A percentile compares a stretch with the other conserved stretches of the same genome.
These are phyloP conservation scores for Lenwebbia sp. DNA, from an alignment of 345 rosid species.

Conservation along the genomic window DNA sequence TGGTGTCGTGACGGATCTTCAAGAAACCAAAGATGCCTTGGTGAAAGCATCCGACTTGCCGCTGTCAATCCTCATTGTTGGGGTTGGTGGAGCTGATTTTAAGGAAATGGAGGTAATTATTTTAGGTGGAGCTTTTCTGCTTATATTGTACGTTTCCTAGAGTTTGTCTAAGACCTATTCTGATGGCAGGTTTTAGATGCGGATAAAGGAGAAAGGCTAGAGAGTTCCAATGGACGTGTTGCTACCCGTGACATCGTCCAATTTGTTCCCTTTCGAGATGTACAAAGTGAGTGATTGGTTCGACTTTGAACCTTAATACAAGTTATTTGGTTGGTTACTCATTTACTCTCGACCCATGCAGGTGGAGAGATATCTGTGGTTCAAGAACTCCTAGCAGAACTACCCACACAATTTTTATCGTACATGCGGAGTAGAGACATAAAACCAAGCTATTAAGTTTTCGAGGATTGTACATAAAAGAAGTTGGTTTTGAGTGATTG, in stretches of 20 bases:
- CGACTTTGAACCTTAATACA: not conserved
- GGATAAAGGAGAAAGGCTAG: conserved; percentile 82
- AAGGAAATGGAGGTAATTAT: conserved; percentile 92
- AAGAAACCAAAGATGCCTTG: conserved; percentile 85
- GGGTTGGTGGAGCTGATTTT: conserved; percentile 98
- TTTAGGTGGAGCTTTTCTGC: not conserved
- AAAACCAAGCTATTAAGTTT: conserved; percentile 21
- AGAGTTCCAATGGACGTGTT: conserved; percentile 71
- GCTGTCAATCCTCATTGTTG: conserved; percentile 79
- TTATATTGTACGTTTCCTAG: not conserved
- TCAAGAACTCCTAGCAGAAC: conserved; percentile 74
- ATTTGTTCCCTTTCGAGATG: conserved; percentile 69
- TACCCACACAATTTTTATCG: conserved; percentile 75
- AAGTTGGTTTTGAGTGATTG: not conserved
- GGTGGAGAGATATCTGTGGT: conserved; percentile 74
- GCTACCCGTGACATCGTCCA: conserved; percentile 96
- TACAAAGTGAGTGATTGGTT: conserved; percentile 47
- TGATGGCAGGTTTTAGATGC: conserved; percentile 60
- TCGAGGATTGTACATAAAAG: not conserved
- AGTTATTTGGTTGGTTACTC: not conserved
- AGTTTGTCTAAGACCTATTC: not conserved
- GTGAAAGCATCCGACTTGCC: conserved; percentile 95
- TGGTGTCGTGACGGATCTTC: conserved; percentile 94
- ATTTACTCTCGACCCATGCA: conserved; percentile 16
- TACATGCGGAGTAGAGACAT: conserved; percentile 66